Evolutionary conservation across 805 yeast genomes (phyloP), one percentile per base, ranked within the genome.

Genomic region (Candida easanensis): DNA sequence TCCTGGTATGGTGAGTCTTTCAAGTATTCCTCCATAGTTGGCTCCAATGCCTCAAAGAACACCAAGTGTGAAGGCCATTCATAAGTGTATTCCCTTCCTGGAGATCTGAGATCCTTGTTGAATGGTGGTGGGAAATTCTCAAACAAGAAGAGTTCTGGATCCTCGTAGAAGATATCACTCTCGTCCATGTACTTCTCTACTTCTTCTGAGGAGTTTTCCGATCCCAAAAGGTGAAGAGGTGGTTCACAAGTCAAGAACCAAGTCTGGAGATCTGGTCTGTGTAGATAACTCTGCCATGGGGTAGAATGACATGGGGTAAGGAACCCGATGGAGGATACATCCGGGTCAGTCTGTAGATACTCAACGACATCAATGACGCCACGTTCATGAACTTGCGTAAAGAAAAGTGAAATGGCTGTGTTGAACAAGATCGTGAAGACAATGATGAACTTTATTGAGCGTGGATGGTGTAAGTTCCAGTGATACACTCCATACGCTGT

Each of bases 281-380:
- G 96, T 32, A 93, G 64, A 58, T 84, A 80, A 20, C 93, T 78
- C 58, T 88, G 96, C 81, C 93, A 86, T 2, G 99, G 99, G 0
- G 97, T 91, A 0, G 98, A 90, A 62, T 93, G 99, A 56, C 99
- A 93, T 0, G 99, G 99, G 58, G 90, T 88, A 14, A 93, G 62
- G 53, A 93, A 87, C 0, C 97, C 96, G 22, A 90, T 65, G 1
- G 84, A 72, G 8, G 63, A 48, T 9, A 77, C 71, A 4, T 58
- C 53, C 4, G 64, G 54, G 26, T 68, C 60, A 18, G 63, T 46
- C 32, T 80, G 71, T 18, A 90, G 55, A 37, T 69, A 71, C 13
- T 76, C 63, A 11, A 84, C 71, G 0, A 89, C 82, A 30, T 76
- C 80, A 14, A 90, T 77, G 16, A 80, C 96, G 1, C 99, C 99